phyloP scores from a whole-genome alignment of 2,329 filamentous ascomycete genomes.

The Samsoniella hepiali region DNA sequence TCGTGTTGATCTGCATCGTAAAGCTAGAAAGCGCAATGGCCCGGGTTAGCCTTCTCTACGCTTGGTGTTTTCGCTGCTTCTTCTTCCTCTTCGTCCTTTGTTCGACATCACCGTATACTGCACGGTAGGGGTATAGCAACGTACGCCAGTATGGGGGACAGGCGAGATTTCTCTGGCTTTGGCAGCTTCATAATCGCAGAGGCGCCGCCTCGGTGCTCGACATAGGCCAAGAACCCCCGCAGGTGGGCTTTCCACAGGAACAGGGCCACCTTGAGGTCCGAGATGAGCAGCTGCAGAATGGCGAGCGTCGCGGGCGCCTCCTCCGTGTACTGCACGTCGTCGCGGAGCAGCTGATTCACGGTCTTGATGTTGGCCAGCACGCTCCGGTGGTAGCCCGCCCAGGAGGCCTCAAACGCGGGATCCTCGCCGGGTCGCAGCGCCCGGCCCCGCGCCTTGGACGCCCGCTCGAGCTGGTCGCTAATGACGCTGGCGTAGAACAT shows the following conservation, averaged over 20 bases:
- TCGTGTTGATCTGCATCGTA: conserved; percentile 10
- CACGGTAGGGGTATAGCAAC: neutral
- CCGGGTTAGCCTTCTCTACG: neutral
- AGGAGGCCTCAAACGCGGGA: neutral
- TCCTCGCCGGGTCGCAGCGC: conserved; percentile 1
- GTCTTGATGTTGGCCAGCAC: neutral
- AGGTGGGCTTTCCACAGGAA: neutral
- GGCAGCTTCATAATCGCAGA: neutral
- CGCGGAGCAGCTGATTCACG: neutral
- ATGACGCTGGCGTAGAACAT: neutral
- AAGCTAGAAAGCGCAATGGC: neutral
- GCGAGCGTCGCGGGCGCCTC: conserved; percentile 1
- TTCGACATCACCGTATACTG: too few relatives aligned
- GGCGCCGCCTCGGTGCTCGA: neutral
- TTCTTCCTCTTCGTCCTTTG: too few relatives aligned
- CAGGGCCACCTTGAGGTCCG: neutral
- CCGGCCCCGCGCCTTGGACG: conserved; percentile 1
- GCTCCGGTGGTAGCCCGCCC: neutral
- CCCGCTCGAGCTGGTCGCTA: neutral
- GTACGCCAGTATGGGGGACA: neutral
- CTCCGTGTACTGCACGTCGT: neutral
- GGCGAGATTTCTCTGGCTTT: conserved; percentile 7
- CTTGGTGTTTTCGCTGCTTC: neutral
- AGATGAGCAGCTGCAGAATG: conserved; percentile 6
- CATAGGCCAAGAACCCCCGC: neutral